Base-by-base conservation (phyloP, 202 grass and related monocot species). In the Zoysia matrella region DNA sequence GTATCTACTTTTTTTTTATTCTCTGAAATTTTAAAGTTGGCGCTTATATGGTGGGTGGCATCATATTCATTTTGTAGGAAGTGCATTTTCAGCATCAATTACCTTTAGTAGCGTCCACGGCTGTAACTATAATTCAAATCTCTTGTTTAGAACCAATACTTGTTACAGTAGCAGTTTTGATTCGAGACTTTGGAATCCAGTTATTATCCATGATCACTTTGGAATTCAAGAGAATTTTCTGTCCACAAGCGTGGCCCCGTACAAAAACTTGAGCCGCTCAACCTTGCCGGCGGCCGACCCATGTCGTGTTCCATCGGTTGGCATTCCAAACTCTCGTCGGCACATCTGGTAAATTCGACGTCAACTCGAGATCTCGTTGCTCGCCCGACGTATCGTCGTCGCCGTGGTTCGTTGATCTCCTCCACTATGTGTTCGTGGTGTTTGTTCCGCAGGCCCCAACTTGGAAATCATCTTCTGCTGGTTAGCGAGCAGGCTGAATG, bases 11-110 rank as follows among this genome's bases (percentile, higher is more conserved):
- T 77, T 14, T 16, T 72, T 58, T 51, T 75, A 36, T 75, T 65
- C 64, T 71, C 54, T 16, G 11, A 55, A 58, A 62, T 73, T 16
- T 8, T 61, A 69, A 65, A 42, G 14, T 55, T 46, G 45, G 68
- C 60, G 58, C 71, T 14, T 72, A 51, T 71, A 40, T 51, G 51
- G 71, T 15, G 11, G 73, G 39, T 40, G 61, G 58, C 48, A 74
- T 78, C 53, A 89, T 73, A 73, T 82, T 82, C 73, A 61, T 89
- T 78, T 8, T 42, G 39, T 68, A 78, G 47, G 80, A 71, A 79
- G 13, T 62, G 72, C 61, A 57, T 74, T 64, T 54, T 55, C 47
- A 82, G 61, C 49, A 39, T 39, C 44, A 18, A 41, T 16, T 61
- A 43, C 65, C 81, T 68, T 7, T 78, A 72, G 67, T 73, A 89